These are phyloP conservation scores for Phoenix dactylifera DNA, from an alignment of 176 grass and related monocot genomes.

Conservation along the genomic window DNA sequence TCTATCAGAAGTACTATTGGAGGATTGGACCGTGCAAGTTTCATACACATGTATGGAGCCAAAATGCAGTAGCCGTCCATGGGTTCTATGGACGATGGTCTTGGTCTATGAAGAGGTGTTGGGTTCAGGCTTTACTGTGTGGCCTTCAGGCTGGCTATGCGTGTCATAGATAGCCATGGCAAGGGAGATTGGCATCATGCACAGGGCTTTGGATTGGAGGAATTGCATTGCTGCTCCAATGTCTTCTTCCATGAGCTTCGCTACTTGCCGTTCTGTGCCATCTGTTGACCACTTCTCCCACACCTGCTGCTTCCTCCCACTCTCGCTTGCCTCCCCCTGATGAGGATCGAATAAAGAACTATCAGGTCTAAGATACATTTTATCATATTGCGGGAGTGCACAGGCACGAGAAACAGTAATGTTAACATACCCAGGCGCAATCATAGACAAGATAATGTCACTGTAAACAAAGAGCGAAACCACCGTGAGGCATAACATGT, in stretches of 20 bases:
- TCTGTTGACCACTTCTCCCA: conserved; percentile 99
- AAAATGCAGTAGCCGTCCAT: conserved; percentile 21
- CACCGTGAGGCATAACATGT: too few relatives aligned
- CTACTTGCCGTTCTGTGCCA: conserved; percentile 86
- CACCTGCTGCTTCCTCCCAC: conserved; percentile 72
- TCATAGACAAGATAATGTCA: too few relatives aligned
- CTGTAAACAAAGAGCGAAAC: too few relatives aligned
- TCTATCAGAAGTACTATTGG: conserved; percentile 53
- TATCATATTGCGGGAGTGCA: too few relatives aligned
- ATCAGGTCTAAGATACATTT: not conserved
- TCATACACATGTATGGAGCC: conserved; percentile 37
- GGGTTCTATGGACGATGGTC: conserved; percentile 7
- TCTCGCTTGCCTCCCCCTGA: conserved; percentile 80
- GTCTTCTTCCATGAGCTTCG: conserved; percentile 94
- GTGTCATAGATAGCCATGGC: conserved; percentile 97
- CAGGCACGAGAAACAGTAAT: too few relatives aligned
- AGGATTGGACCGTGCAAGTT: conserved; percentile 16
- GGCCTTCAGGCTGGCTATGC: conserved; percentile 57
- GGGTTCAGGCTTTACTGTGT: conserved; percentile 83
- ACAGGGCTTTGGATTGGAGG: conserved; percentile 94
- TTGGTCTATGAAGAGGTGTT: conserved; percentile 66
- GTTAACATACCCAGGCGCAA: too few relatives aligned
- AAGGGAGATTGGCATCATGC: conserved; percentile 98
- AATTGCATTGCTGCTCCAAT: conserved; percentile 95
- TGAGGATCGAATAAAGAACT: conserved; percentile 33